A percentile compares a stretch with the other conserved stretches of the same genome.
phyloP scores from a whole-genome alignment of 257 asterid species.

The Avicennia marina region DNA sequence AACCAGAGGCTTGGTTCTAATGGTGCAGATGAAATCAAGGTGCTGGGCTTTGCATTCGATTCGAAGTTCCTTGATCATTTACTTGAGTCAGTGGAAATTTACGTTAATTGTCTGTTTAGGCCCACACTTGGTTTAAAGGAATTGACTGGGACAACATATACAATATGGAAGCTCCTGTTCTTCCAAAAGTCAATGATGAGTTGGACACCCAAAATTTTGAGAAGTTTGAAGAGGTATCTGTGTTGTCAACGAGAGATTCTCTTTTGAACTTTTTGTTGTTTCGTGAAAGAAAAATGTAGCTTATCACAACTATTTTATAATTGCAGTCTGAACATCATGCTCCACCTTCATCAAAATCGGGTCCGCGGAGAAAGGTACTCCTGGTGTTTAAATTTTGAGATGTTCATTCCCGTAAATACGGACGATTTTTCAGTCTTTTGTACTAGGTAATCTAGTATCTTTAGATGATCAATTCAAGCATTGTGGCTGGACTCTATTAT shows the following conservation, averaged over 20 bases:
- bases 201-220: conserved; percentile 31
- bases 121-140: conserved; percentile 31
- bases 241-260: neutral
- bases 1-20: conserved; percentile 30
- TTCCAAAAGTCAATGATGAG: conserved; percentile 30
- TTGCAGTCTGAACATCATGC: conserved; percentile 42
- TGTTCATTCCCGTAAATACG: too few species aligned
- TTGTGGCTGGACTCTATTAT: too few species aligned
- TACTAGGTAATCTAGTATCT: too few species aligned
- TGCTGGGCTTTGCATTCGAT: neutral
- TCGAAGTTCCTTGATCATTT: conserved; percentile 3
- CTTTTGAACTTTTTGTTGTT: neutral
- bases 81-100: neutral
- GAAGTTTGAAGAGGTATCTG: conserved; percentile 27
- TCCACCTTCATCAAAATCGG: conserved; percentile 45
- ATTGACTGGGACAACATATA: conserved; percentile 27
- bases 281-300: neutral
- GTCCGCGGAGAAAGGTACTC: conserved; percentile 80
- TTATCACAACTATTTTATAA: neutral
- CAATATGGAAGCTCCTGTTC: conserved; percentile 23
- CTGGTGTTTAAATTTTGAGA: neutral
- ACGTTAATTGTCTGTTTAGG: conserved; percentile 8
- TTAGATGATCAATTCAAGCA: too few species aligned
- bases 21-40: conserved; percentile 36
- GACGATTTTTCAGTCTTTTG: too few species aligned